Conservation (phyloP, 177 flowering plant species). For the Vitis hybrid region DNA sequence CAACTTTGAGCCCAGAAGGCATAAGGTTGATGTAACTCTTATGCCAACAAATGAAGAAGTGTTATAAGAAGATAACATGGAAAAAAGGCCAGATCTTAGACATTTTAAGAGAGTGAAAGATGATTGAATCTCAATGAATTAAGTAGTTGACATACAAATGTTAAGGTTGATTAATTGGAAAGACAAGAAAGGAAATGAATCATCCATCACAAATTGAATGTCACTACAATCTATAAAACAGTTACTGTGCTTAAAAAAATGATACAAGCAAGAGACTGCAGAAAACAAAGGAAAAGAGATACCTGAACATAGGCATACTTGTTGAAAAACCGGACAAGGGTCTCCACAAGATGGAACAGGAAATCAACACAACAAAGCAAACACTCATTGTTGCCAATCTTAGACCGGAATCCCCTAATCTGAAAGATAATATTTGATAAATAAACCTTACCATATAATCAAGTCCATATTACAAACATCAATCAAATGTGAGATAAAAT, state of each 20-base stretch:
- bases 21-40: too few species aligned
- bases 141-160: too few species aligned
- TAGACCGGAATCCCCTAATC: constrained; percentile 96
- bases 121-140: too few species aligned
- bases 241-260: neutral
- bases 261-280: neutral
- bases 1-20: too few species aligned
- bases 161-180: too few species aligned
- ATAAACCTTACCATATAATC: neutral
- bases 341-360: constrained; percentile 92
- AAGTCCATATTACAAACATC: neutral
- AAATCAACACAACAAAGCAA: constrained; percentile 97
- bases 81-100: too few species aligned
- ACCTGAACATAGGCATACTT: constrained; percentile 99
- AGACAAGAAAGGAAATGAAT: too few species aligned
- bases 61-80: too few species aligned
- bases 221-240: neutral
- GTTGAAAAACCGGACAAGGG: constrained; percentile 92
- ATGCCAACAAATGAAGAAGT: too few species aligned
- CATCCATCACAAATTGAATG: neutral
- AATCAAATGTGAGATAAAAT: neutral
- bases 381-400: constrained; percentile 95
- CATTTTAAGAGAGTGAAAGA: too few species aligned
- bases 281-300: constrained; percentile 7
- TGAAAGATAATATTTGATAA: constrained; percentile 31